A percentile compares a stretch with the other conserved stretches of the same genome.
Conservation (phyloP, 768 basidiomycete genomes). For the Amanita molliuscula region DNA sequence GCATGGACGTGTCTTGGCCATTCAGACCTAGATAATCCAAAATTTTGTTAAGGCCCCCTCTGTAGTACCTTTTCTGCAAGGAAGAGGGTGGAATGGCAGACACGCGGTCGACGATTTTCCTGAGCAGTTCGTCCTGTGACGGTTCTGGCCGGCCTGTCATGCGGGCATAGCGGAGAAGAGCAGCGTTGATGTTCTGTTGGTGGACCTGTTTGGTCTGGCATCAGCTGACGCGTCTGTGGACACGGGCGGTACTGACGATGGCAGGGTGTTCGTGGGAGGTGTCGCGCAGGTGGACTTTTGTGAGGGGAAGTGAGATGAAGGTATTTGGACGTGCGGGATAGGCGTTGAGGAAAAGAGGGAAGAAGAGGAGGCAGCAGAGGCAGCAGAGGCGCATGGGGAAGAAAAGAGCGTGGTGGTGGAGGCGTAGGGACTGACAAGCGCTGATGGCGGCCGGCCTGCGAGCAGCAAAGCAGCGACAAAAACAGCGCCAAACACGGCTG, state of each 20-base stretch:
- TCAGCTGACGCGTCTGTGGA: not conserved
- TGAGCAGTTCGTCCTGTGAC: constrained; percentile 22
- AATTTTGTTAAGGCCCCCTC: not conserved
- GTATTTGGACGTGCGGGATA: not conserved
- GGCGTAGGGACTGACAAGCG: no score
- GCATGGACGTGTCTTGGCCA: not conserved
- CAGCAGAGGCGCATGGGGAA: not conserved
- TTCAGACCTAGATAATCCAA: not conserved
- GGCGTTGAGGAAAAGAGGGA: not conserved
- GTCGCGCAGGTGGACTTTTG: constrained; percentile 1
- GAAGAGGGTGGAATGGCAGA: constrained; percentile 17
- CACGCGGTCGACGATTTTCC: constrained; percentile 30
- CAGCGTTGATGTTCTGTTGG: constrained; percentile 52
- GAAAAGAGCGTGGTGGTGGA: not conserved
- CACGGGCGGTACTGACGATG: not conserved
- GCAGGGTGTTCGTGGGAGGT: not conserved
- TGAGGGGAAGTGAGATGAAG: constrained; percentile 2
- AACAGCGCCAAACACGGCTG: constrained; percentile 30
- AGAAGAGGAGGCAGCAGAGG: not conserved
- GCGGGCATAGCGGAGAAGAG: constrained; percentile 39
- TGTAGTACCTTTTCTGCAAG: constrained; percentile 12
- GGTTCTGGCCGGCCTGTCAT: constrained; percentile 43
- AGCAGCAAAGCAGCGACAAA: no score
- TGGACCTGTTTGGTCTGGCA: constrained; percentile 27
- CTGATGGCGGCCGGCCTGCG: no score